Percentiles rank a stretch among this genome's conserved stretches.
Evolutionary conservation across 2,329 filamentous ascomycete genomes (phyloP).

Genomic region (Diaporthe citrichinensis): DNA sequence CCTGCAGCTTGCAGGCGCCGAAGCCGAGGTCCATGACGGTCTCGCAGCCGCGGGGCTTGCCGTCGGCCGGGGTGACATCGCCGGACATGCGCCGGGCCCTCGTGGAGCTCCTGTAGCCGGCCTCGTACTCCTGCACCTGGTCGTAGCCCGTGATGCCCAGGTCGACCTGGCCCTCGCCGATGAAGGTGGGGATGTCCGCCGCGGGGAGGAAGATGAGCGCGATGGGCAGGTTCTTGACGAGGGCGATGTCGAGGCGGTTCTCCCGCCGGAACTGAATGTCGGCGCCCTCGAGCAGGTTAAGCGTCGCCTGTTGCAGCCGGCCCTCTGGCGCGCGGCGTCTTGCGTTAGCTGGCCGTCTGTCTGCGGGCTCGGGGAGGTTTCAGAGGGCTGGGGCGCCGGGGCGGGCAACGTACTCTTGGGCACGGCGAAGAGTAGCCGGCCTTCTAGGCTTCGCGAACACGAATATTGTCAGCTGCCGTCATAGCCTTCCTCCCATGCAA

Average conservation of each 20-base stretch:
- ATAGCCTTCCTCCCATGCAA: neutral
- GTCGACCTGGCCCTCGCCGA: conserved; percentile 93
- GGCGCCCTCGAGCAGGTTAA: conserved; percentile 92
- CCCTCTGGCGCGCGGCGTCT: conserved; percentile 75
- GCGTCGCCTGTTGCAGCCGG: conserved; percentile 86
- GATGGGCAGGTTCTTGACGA: conserved; percentile 96
- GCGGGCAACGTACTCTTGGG: conserved; percentile 84
- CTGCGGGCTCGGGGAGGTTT: neutral
- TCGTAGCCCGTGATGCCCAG: conserved; percentile 95
- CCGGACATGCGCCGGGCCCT: conserved; percentile 64
- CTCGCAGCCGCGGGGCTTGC: conserved; percentile 75
- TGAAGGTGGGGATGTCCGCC: conserved; percentile 97
- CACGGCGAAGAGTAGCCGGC: conserved; percentile 95
- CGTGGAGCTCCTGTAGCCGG: conserved; percentile 65
- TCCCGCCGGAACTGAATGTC: conserved; percentile 98
- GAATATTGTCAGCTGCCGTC: conserved; percentile 50
- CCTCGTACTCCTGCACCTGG: conserved; percentile 92
- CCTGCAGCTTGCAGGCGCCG: conserved; percentile 91
- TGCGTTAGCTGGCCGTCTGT: conserved; percentile 44
- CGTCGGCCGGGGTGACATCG: conserved; percentile 58
- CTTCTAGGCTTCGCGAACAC: conserved; percentile 78
- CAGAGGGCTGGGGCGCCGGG: conserved; percentile 22
- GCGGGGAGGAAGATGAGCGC: conserved; percentile 97
- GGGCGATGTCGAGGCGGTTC: conserved; percentile 94
- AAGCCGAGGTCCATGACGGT: conserved; percentile 93